Base-by-base conservation (phyloP, 305 asterid genomes). In the Rubia occidens region DNA sequence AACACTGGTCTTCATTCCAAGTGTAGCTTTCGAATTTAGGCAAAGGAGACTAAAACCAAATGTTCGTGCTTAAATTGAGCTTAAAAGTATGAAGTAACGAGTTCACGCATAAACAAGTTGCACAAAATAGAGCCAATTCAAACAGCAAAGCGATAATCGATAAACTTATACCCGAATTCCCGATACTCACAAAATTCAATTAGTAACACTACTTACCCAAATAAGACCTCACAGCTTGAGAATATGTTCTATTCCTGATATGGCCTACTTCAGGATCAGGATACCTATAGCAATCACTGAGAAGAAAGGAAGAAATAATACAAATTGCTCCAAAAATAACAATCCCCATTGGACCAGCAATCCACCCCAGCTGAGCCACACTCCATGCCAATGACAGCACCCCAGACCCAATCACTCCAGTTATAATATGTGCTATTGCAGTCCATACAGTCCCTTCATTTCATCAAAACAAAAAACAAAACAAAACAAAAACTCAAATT, bases 401-500 rank as follows among this genome's bases (percentile, higher is more conserved):
- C 2, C 97, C 96, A 4, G 97, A 83, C 11, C 97, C 97, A 21
- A 90, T 87, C 61, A 90, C 96, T 2, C 85, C 96, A 1, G 95
- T 84, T 63, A 90, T 87, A 64, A 90, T 83, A 68, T 90, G 96
- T 9, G 96, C 91, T 58, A 74, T 66, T 44, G 87, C 91, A 4
- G 86, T 86, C 96, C 92, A 85, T 49, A 77, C 20, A 24, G 85
- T 87, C 72, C 96, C 95, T 75, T 60, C 61, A 69, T 40, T 20
- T 11, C 53, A 64, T 20, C 51, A 64, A 64, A 44, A 11, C 66
- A 58, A 29, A 35, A 62, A 47, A 15, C 37, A 32, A 32, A 0
- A 29, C 32, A 0, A 18, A 4, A 13, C 35, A 0, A 20, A 15
- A 47, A n/a, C 32, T 29, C 40, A 62, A 63, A 71, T 14, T 20